Evolutionary conservation across 2,329 filamentous ascomycete genomes (phyloP).

Genomic region (Paracorniculantispora psalliotae): DNA sequence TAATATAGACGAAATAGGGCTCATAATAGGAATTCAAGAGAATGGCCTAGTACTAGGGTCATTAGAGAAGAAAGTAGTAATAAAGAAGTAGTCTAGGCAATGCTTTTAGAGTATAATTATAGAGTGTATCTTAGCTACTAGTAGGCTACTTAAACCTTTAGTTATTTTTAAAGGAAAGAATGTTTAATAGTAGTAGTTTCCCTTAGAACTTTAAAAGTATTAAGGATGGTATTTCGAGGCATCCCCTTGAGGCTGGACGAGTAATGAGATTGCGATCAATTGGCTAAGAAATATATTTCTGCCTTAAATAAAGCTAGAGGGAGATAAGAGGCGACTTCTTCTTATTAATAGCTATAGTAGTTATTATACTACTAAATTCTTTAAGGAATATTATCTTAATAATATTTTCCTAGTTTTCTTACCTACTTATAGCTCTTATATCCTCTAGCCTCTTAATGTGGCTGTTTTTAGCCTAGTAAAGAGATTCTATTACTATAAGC

Average conservation of each 20-base stretch:
- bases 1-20: conserved; percentile 9
- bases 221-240: background rate
- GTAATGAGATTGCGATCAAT: background rate
- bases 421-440: background rate
- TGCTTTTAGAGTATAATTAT: conserved; percentile 8
- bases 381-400: background rate
- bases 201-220: background rate
- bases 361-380: conserved; percentile 1
- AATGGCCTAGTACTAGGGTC: background rate
- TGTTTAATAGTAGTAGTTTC: conserved; percentile 7
- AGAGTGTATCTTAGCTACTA: background rate
- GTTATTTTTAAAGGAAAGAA: conserved; percentile 2
- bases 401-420: conserved; percentile 3
- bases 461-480: background rate
- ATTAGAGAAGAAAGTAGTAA: background rate
- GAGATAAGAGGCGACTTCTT: background rate
- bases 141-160: background rate
- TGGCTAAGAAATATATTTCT: background rate
- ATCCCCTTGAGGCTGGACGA: background rate
- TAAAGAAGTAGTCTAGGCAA: background rate
- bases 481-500: background rate
- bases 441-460: conserved; percentile 8
- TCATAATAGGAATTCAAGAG: background rate
- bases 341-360: conserved; percentile 4
- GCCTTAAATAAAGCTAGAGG: background rate